phyloP scores from a whole-genome alignment of 2,329 filamentous ascomycete species.

The Camillea tinctor region DNA sequence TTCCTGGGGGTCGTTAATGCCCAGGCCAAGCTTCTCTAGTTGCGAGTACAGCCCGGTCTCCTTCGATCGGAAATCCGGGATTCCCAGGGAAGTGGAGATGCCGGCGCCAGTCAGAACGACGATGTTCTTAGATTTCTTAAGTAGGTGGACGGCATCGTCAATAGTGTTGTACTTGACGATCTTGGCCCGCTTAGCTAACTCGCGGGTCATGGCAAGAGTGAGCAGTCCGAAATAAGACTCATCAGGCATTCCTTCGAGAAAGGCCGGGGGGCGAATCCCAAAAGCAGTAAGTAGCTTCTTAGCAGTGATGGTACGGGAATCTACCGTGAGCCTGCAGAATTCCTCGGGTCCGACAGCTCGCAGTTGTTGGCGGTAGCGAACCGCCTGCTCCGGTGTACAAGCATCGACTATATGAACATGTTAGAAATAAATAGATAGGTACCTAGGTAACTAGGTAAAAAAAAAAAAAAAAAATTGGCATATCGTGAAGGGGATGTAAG shows the following conservation, averaged over 20 bases:
- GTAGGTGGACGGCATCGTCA: slow-evolving; percentile 78
- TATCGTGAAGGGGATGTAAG: slow-evolving; percentile 15
- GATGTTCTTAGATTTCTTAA: slow-evolving; percentile 76
- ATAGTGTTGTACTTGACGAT: slow-evolving; percentile 78
- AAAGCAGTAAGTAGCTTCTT: slow-evolving; percentile 87
- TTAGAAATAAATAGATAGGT: slow-evolving; percentile 14
- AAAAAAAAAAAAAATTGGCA: slow-evolving; percentile 6
- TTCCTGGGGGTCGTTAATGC: slow-evolving; percentile 78
- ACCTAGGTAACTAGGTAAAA: neutral
- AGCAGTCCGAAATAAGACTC: slow-evolving; percentile 74
- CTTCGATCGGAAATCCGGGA: slow-evolving; percentile 95
- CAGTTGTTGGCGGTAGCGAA: slow-evolving; percentile 66
- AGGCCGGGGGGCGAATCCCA: slow-evolving; percentile 69
- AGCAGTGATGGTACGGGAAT: slow-evolving; percentile 67
- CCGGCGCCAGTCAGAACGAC: slow-evolving; percentile 93
- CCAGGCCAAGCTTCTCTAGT: slow-evolving; percentile 70
- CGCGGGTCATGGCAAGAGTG: slow-evolving; percentile 73
- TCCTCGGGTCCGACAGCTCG: slow-evolving; percentile 73
- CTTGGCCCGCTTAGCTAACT: slow-evolving; percentile 79
- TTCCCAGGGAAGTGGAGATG: slow-evolving; percentile 94
- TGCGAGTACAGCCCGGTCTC: slow-evolving; percentile 89
- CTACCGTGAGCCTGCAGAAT: slow-evolving; percentile 73
- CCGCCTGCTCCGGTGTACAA: slow-evolving; percentile 60
- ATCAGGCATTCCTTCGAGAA: slow-evolving; percentile 71
- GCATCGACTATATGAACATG: slow-evolving; percentile 26